Evolutionary conservation across 306 rosid species (phyloP).

Genomic region (Alnus glutinosa): DNA sequence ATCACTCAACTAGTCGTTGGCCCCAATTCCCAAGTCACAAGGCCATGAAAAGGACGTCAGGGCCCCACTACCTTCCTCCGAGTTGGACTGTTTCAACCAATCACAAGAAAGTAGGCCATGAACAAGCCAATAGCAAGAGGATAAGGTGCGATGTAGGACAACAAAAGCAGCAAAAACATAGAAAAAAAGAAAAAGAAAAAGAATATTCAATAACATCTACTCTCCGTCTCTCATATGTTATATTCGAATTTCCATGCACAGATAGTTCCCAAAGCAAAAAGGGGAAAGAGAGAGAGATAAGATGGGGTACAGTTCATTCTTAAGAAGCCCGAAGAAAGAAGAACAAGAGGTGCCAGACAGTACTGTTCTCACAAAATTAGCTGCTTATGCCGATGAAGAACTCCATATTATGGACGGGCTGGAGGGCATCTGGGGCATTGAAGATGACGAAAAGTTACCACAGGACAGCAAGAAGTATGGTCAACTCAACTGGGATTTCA

Average conservation of each 20-base stretch:
- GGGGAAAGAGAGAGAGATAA: neutral
- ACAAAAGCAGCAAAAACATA: neutral
- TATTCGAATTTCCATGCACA: conserved; percentile 22
- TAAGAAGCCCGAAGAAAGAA: conserved; percentile 65
- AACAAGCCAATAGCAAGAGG: conserved; percentile 35
- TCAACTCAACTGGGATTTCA: conserved; percentile 60
- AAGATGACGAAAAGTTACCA: conserved; percentile 22
- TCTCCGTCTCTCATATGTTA: neutral
- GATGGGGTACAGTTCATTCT: conserved; percentile 43
- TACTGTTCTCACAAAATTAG: conserved; percentile 13
- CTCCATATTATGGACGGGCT: conserved; percentile 49
- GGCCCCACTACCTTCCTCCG: conserved; percentile 7
- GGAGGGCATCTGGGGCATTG: conserved; percentile 44
- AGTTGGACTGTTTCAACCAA: conserved; percentile 25
- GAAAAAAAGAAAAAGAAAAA: neutral
- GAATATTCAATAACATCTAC: conserved; percentile 18
- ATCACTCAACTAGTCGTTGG: neutral
- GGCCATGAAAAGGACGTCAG: neutral
- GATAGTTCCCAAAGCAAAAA: neutral
- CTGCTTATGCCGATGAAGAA: conserved; percentile 33
- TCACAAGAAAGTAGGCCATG: conserved; percentile 6
- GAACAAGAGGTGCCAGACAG: conserved; percentile 60
- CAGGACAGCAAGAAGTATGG: conserved; percentile 8
- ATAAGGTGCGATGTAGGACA: conserved; percentile 39
- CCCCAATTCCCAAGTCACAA: conserved; percentile 6